Evolutionary conservation across 495 filamentous ascomycete genomes (phyloP), one percentile per base, ranked within the genome.

Genomic region (Trichocladium antarcticum): DNA sequence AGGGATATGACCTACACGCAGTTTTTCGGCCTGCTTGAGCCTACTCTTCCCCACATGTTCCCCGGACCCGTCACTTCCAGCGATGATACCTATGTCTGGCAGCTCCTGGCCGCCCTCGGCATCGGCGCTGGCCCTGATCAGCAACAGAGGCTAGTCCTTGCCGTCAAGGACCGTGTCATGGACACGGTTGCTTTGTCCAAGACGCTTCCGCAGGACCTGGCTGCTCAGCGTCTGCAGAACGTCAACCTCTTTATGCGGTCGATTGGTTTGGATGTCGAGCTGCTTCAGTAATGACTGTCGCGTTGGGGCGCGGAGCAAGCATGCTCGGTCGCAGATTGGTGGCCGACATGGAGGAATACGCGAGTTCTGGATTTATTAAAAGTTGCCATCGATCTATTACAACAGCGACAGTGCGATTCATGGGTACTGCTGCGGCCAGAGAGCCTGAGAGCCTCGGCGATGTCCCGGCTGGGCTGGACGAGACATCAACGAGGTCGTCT

Each of bases 241-340:
- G 93, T 98, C 55, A 97, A 98, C 66, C 70, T 98, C 24, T 98
- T 98, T 64, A 96, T 98, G 90, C 80, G 87, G 53, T 92, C 90
- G 44, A 97, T 98, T 64, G 93, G 92, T 5, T 74, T 98, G 57
- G 93, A 97, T 71, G 92, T 98, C 29, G 92, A 95, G 57, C 71
- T 96, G 50, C 80, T 98, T 54, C 83, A 85, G 61, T 95, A 59
- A 78, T 35, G 7, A 6, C 24, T 27, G 3, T 27, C 8, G 24
- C 3, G 31, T 32, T 32, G 31, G 31, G 5, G 31, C 9, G 31
- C 11, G 12, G 9, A 32, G 31, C 31, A 32, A 14, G 31, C 5
- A 2, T 4, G 31, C 7, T 11, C 31, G 31, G 21, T 32, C 19
- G 5, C 31, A 22, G 11, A 15, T 39, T 6, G 10, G 9, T 15